Evolutionary conservation across 1,284 basidiomycete genomes (phyloP), one percentile per base, ranked within the genome.

Genomic region (Tilletia walkeri): DNA sequence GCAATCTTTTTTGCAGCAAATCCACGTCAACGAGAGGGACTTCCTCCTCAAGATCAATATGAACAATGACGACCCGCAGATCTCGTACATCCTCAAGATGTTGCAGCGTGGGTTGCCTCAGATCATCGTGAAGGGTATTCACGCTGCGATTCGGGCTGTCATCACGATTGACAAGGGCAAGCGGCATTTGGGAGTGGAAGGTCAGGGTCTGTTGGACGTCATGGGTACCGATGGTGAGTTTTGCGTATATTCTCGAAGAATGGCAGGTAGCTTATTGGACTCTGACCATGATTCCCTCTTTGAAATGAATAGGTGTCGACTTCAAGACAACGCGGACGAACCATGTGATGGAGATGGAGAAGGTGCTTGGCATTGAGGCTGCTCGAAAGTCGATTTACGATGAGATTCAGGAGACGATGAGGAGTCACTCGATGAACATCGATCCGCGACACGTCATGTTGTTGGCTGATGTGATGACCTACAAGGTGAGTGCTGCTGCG

Each of bases 381-480:
- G 95, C 96, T 6, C 89, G 96, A 73, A 88, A 88, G 72, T 96
- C 94, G 4, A 96, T 99, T 84, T 92, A 97, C 85, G 92, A 95
- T 82, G 94, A 99, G 70, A 85, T 99, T 79, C 92, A 97, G 84
- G 92, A 92, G 82, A 99, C 94, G 12, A 99, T 99, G 96, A 89
- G 90, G 75, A 92, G 90, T 68, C 96, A 99, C 86, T 94, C 95
- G 78, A 95, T 99, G 92, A 94, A 90, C 72, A 98, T 99, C 80
- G 96, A 99, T 84, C 95, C 95, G 71, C 92, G 96, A 69, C 96
- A 99, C 85, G 93, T 99, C 80, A 98, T 98, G 94, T 86, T 99
- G 67, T 88, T 99, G 12, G 96, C 95, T 65, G 96, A 99, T 84
- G 94, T 98, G 72, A 99, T 99, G 96, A 91, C 90, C 45, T 98